Conservation (phyloP, 176 grass and related monocot genomes). For the Oryza meyeriana region DNA sequence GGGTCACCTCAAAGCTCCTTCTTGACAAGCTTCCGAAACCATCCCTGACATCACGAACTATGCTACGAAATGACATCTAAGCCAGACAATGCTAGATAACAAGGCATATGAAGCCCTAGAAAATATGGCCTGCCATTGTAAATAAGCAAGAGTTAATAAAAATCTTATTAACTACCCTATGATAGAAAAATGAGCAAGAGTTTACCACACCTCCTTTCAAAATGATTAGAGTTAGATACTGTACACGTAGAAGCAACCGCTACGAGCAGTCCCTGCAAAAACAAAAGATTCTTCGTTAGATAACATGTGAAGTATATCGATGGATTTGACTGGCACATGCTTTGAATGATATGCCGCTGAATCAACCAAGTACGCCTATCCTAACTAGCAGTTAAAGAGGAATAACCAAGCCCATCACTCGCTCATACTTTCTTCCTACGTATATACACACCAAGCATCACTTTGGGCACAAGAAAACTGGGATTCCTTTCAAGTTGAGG, state of each 20-base stretch:
- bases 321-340: slow-evolving; percentile 1
- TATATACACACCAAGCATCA: slow-evolving; percentile 22
- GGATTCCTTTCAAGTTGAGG: background rate
- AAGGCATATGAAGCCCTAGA: slow-evolving; percentile 34
- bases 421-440: background rate
- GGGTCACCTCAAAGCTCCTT: slow-evolving; percentile 85
- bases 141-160: slow-evolving; percentile 1
- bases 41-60: slow-evolving; percentile 90
- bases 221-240: background rate
- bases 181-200: background rate
- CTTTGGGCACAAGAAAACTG: slow-evolving; percentile 35
- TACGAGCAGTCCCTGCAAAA: slow-evolving; percentile 31
- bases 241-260: slow-evolving; percentile 5
- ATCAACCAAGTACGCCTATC: slow-evolving; percentile 19
- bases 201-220: background rate
- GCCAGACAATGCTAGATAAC: background rate
- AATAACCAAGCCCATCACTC: slow-evolving; percentile 23
- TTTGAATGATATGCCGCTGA: background rate
- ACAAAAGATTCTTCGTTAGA: slow-evolving; percentile 2
- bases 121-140: slow-evolving; percentile 21
- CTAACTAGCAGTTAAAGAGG: slow-evolving; percentile 23
- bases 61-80: slow-evolving; percentile 94
- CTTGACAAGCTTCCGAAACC: slow-evolving; percentile 80
- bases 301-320: background rate
- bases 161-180: background rate